These are phyloP conservation scores for Amyloporia xantha DNA, from an alignment of 768 basidiomycete species.

Conservation along the genomic window DNA sequence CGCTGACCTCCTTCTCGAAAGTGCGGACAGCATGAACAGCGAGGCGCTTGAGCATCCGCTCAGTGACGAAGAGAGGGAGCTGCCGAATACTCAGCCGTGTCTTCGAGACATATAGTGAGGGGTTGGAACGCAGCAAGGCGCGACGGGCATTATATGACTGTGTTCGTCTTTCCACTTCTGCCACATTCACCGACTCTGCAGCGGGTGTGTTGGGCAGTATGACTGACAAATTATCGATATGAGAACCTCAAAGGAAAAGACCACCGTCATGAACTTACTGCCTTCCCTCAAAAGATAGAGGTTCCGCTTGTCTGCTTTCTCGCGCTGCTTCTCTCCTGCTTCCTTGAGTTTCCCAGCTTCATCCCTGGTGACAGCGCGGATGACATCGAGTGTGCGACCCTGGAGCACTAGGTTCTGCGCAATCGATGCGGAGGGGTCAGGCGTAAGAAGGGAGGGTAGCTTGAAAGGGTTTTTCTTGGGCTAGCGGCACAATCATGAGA, in stretches of 20 bases:
- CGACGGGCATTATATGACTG: conserved; percentile 82
- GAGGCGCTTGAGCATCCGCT: conserved; percentile 83
- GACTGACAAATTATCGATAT: conserved; percentile 39
- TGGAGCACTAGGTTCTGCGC: conserved; percentile 83
- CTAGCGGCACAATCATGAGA: conserved; percentile 24
- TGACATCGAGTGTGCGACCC: conserved; percentile 88
- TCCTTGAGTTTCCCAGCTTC: conserved; percentile 85
- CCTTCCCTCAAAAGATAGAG: conserved; percentile 96
- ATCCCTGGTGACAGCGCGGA: conserved; percentile 85
- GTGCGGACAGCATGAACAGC: conserved; percentile 72
- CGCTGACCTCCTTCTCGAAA: conserved; percentile 75
- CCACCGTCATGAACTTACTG: no score
- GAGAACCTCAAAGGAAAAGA: neutral
- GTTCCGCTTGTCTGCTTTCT: conserved; percentile 93
- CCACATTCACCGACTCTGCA: conserved; percentile 58
- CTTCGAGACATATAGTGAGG: conserved; percentile 88
- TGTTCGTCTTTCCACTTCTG: conserved; percentile 83
- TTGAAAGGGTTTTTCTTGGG: conserved; percentile 80
- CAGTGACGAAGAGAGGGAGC: conserved; percentile 84
- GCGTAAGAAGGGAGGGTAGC: conserved; percentile 83
- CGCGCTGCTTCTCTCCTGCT: conserved; percentile 73
- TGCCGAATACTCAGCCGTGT: conserved; percentile 93
- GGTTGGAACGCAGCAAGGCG: conserved; percentile 81
- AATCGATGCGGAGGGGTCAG: conserved; percentile 83
- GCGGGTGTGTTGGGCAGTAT: conserved; percentile 85